Base-by-base conservation (phyloP, 78 protist genomes). In the Dictyostelium purpureum region DNA sequence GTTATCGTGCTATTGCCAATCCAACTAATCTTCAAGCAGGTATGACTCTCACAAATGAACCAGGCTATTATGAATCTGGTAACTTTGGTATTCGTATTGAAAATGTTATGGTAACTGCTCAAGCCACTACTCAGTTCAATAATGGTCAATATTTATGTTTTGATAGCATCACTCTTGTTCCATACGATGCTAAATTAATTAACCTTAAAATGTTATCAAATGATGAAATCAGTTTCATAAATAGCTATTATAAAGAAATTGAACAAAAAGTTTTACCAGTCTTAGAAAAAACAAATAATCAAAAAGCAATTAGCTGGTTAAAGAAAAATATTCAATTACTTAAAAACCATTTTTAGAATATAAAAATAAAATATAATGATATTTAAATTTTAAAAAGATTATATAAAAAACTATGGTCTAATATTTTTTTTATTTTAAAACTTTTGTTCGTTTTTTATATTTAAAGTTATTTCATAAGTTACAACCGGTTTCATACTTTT, bases 71-170 rank as follows among this genome's bases (percentile, higher is more conserved):
- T 85, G 94, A 91, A 56, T 90, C 77, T 18, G 97, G 97, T 59
- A 26, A 11, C 16, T 98, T 96, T 37, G 99, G 99, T 35, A 97
- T 98, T 51, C 97, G 99, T 40, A 97, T 98, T 52, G 99, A 98
- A 79, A 97, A 88, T 33, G 79, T 93, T 14, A 67, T 87, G 83
- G 18, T 59, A 0, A 91, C 92, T n/a, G 70, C 35, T 19, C 51
- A 40, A 43, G 77, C 38, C 0, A 24, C 6, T 24, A 40, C 87
- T 19, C 61, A 16, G n/a, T 65, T 77, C 87, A 63, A 51, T 63
- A 87, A 85, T 78, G 79, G 66, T 43, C 52, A 24, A 21, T 98
- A 38, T 87, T 89, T 94, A 21, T 69, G 79, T 11, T 95, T 97
- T 59, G 96, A 94, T 24, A 77, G 71, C 0, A 16, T 97, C 26